Percentiles rank a stretch among this genome's conserved stretches.
Evolutionary conservation across 345 rosid genomes (phyloP).

Genomic region (Pistacia integerrima): DNA sequence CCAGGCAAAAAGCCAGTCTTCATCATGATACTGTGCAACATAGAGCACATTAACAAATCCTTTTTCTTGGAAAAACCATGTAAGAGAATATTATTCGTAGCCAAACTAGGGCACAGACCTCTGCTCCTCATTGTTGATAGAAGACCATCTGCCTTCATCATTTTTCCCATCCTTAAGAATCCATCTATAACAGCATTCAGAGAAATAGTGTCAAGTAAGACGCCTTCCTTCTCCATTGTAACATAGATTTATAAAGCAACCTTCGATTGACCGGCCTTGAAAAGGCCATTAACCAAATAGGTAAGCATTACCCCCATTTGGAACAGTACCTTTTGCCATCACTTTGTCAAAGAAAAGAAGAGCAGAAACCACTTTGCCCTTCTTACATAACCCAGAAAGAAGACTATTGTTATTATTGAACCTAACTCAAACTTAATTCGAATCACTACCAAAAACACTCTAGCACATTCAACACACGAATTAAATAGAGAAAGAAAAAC

Average conservation of each 20-base stretch:
- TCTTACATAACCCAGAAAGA: constrained; percentile 67
- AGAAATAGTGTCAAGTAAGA: constrained; percentile 54
- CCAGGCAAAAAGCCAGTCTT: constrained; percentile 52
- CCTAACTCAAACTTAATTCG: too few relatives aligned
- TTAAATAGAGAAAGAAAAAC: too few relatives aligned
- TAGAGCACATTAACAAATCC: constrained; percentile 47
- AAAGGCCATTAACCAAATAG: constrained; percentile 67
- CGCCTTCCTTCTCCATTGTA: constrained; percentile 50
- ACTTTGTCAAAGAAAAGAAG: constrained; percentile 56
- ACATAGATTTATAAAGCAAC: constrained; percentile 48
- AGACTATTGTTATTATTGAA: constrained; percentile 28
- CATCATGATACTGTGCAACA: constrained; percentile 49
- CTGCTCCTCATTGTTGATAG: constrained; percentile 44
- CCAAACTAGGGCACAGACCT: constrained; percentile 50
- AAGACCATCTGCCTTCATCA: constrained; percentile 40
- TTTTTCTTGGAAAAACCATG: constrained; percentile 72
- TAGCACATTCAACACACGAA: too few relatives aligned
- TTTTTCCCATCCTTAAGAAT: constrained; percentile 64
- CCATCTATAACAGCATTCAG: constrained; percentile 58
- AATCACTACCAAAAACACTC: too few relatives aligned
- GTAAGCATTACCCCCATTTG: constrained; percentile 52
- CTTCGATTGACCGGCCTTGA: constrained; percentile 68
- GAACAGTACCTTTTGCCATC: constrained; percentile 42
- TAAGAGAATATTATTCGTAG: constrained; percentile 73
- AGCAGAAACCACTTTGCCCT: constrained; percentile 71